These are phyloP conservation scores for Fraxinus quadrangulata DNA, from an alignment of 257 asterid genomes.

Conservation along the genomic window DNA sequence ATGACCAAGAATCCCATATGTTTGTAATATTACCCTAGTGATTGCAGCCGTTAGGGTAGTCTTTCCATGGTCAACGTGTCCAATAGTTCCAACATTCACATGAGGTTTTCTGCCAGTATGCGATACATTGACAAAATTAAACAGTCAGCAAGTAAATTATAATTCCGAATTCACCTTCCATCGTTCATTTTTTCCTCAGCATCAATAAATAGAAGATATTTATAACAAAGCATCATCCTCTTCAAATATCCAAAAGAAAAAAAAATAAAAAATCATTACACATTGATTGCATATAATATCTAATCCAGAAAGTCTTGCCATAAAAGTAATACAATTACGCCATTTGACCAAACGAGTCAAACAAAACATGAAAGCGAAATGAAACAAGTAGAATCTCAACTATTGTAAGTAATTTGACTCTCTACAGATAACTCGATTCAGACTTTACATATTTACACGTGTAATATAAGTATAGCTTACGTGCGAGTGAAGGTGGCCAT, in stretches of 20 bases:
- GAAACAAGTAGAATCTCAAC: not conserved
- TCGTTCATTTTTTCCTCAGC: too few relatives aligned
- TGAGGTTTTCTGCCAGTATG: slow-evolving; percentile 76
- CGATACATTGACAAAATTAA: slow-evolving; percentile 7
- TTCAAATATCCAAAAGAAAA: not conserved
- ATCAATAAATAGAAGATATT: slow-evolving; percentile 5
- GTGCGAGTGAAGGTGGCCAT: slow-evolving; percentile 97
- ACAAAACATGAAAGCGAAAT: not conserved
- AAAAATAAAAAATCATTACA: not conserved
- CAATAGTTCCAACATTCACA: slow-evolving; percentile 95
- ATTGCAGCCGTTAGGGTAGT: slow-evolving; percentile 96
- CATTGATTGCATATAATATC: not conserved
- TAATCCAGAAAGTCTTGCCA: not conserved
- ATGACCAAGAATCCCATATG: not conserved
- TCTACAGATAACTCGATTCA: not conserved
- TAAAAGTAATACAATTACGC: not conserved
- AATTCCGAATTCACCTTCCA: slow-evolving; percentile 10
- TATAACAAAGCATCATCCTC: not conserved
- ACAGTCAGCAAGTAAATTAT: not conserved
- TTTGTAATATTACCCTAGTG: slow-evolving; percentile 56
- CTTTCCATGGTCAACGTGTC: slow-evolving; percentile 98
- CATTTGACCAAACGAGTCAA: not conserved
- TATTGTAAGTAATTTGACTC: not conserved
- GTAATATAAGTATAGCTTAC: slow-evolving; percentile 40
- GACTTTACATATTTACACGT: not conserved